Evolutionary conservation across 2,329 filamentous ascomycete genomes (phyloP), one percentile per base, ranked within the genome.

Genomic region (Cadophora sp.): DNA sequence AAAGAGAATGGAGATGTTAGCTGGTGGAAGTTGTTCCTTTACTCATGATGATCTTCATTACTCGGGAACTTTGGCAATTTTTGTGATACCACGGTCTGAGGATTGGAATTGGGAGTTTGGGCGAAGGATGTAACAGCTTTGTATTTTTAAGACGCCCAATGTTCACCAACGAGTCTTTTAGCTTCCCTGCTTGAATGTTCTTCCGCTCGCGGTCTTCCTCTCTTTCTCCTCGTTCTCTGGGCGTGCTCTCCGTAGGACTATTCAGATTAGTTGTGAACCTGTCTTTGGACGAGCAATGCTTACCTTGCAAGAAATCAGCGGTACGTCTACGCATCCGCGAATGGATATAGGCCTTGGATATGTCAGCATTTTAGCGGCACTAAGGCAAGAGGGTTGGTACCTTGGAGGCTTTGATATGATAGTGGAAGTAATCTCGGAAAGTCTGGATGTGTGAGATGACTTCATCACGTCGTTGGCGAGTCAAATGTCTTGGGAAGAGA

Each of bases 391-490:
- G 11, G 20, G 8, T 16, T 48, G 71, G 62, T 79, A 89, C 88
- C 85, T 99, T 99, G 70, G 94, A 97, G 36, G 96, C 96, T 83
- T 99, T 99, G 82, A 99, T 99, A 81, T 99, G 96, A 80, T 99
- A 99, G 81, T 99, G 96, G 85, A 99, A 99, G 81, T 99, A 99
- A 79, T 99, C 96, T 73, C 96, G 92, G 92, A 99, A 99, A 16
- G 96, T 99, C 82, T 99, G 96, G 76, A 99, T 98, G 80, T 99
- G 96, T 60, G 94, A 97, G 74, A 99, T 99, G 78, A 96, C 94
- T 73, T 97, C 94, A 68, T 92, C 91, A 83, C 96, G 93, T 78
- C 94, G 89, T 80, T 97, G 93, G 16, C 89, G 89, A 16, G 94
- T 95, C 72, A 99, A 85, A 80, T 99, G 96, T 71, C 96, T 91